Evolutionary conservation across 805 yeast species (phyloP).

Genomic region (Kuraishia ogatae): DNA sequence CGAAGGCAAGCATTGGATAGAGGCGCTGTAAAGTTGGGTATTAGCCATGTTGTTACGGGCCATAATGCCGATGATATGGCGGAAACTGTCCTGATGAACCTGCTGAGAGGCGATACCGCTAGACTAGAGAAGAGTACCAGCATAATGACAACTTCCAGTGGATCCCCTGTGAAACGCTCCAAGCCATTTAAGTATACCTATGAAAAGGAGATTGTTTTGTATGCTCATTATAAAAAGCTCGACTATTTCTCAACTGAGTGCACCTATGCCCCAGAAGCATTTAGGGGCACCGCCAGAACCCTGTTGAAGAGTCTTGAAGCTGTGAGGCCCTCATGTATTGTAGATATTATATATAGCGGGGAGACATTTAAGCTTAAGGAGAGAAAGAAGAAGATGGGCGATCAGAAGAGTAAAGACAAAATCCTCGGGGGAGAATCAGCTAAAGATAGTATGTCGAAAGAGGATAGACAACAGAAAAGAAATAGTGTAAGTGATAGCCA

Average conservation of each 20-base stretch:
- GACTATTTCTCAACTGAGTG: constrained; percentile 98
- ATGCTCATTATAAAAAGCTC: constrained; percentile 91
- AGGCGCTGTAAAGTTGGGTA: constrained; percentile 82
- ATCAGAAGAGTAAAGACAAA: no score
- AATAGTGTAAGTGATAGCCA: no score
- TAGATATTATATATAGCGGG: constrained; percentile 92
- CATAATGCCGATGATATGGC: constrained; percentile 99
- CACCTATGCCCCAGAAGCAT: constrained; percentile 97
- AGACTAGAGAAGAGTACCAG: constrained; percentile 82
- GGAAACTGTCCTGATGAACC: constrained; percentile 92
- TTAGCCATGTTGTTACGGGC: constrained; percentile 91
- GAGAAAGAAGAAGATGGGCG: constrained; percentile 19
- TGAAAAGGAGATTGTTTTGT: constrained; percentile 93
- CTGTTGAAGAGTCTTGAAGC: constrained; percentile 85
- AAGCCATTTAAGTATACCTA: constrained; percentile 95
- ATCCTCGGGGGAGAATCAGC: no score
- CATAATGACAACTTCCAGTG: constrained; percentile 73
- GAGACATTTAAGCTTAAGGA: constrained; percentile 68
- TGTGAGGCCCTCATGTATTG: constrained; percentile 84
- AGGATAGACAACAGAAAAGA: no score
- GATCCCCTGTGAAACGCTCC: constrained; percentile 86
- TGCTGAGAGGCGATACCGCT: constrained; percentile 92
- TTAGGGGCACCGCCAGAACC: constrained; percentile 94
- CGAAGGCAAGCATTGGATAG: constrained; percentile 95
- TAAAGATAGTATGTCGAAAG: no score